Evolutionary conservation across 306 rosid species (phyloP), one percentile per base, ranked within the genome.

Genomic region (Crotalaria pallida): DNA sequence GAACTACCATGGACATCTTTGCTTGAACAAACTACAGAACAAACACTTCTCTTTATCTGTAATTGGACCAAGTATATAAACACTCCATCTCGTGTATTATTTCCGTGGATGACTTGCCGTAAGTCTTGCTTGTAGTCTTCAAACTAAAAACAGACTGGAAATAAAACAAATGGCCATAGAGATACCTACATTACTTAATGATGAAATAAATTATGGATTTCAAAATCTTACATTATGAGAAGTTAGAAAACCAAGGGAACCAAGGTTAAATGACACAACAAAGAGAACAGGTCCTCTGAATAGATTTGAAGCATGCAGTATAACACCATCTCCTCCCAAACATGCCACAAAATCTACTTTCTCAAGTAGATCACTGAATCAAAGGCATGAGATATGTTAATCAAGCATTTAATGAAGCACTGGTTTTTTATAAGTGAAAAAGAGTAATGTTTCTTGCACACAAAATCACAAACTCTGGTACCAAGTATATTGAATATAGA

Each of bases 271-370:
- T 52, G 97, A 94, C 48, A 94, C 92, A 69, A 94, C 92, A 13
- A 96, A 97, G 26, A 97, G 99, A 52, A 94, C 87, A 52, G 96
- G 95, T 58, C 86, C 91, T 79, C 93, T 78, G 62, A 94, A 94
- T 74, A 91, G 79, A 84, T 94, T 94, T 72, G 99, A 91, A 47
- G 95, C 96, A 62, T 94, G 99, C 67, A 94, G 88, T 75, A 94
- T 91, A 75, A 94, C 99, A 56, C 99, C 99, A 80, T 94, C 97
- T 76, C 99, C 99, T n/a, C 99, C 99, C 85, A n/a, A 85, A 78
- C 99, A 94, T 21, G 99, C 96, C 76, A 94, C 99, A 77, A 94
- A 87, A 82, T 94, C 99, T 73, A 94, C 96, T 79, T 92, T 91
- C 88, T 94, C 96, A 67, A 91, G 96, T 60, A 94, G 86, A 81